phyloP scores from a whole-genome alignment of 371 early-diverging fungal genomes.

The Cladochytrium tenue region DNA sequence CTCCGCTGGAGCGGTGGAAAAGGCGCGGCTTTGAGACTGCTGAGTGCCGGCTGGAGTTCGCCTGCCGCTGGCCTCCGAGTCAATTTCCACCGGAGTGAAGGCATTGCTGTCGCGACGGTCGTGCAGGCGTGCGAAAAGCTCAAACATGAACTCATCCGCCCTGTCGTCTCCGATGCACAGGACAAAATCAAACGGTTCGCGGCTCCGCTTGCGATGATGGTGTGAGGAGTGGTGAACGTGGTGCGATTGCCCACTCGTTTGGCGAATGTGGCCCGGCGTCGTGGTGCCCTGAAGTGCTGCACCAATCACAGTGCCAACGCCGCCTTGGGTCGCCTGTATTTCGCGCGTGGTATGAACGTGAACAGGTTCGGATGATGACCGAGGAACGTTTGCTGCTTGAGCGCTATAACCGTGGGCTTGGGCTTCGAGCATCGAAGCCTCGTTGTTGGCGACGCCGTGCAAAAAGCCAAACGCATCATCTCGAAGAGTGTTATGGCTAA shows the following conservation, averaged over 20 bases:
- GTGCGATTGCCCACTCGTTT: background rate
- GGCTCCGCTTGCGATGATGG: background rate
- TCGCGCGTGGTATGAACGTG: background rate
- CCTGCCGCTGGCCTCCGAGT: background rate
- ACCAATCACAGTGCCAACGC: background rate
- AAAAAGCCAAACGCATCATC: background rate
- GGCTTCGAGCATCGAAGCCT: background rate
- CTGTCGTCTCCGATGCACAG: conserved; percentile 79
- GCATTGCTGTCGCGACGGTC: background rate
- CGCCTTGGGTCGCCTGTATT: background rate
- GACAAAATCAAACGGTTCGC: conserved; percentile 60
- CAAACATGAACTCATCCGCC: conserved; percentile 84
- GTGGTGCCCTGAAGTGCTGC: background rate
- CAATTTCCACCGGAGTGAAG: background rate
- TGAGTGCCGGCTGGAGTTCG: background rate
- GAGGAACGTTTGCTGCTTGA: too few relatives aligned
- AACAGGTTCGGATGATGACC: background rate
- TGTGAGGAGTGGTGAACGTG: background rate
- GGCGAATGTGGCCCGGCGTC: background rate
- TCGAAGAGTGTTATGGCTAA: background rate
- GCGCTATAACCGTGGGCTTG: background rate
- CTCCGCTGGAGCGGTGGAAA: background rate
- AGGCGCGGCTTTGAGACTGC: background rate
- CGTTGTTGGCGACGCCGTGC: background rate
- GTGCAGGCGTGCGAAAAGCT: conserved; percentile 59